Percentiles rank a stretch among this genome's conserved stretches.
phyloP scores from a whole-genome alignment of 2,329 filamentous ascomycete species.

The Metarhizium robertsii region DNA sequence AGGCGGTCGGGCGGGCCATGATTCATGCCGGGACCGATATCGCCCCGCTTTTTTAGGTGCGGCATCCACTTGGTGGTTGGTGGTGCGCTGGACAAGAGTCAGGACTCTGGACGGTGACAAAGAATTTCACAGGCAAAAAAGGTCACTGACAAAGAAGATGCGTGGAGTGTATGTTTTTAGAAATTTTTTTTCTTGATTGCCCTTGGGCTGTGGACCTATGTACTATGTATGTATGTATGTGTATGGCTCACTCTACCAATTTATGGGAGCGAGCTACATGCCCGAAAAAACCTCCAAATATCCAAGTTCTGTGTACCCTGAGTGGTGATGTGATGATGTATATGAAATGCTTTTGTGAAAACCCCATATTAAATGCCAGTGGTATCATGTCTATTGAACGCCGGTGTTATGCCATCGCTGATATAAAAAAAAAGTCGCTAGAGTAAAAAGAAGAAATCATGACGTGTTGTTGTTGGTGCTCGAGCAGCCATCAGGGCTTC shows the following conservation, averaged over 20 bases:
- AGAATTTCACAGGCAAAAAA: too few species aligned
- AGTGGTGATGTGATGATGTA: conserved; percentile 9
- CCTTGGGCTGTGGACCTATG: background rate
- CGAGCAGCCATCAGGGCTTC: background rate
- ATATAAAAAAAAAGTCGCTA: conserved; percentile 7
- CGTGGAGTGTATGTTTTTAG: background rate
- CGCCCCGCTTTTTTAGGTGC: conserved; percentile 2
- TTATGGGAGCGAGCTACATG: background rate
- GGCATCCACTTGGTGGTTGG: too few species aligned
- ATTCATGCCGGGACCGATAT: conserved; percentile 1
- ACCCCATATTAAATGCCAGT: conserved; percentile 12
- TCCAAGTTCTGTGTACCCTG: conserved; percentile 5
- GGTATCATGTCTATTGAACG: conserved; percentile 20
- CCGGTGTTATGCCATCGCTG: conserved; percentile 20
- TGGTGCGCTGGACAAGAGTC: too few species aligned
- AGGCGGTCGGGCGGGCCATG: background rate
- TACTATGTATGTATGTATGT: background rate
- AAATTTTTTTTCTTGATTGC: conserved; percentile 5
- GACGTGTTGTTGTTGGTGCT: background rate
- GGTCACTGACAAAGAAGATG: background rate
- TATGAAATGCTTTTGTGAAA: conserved; percentile 2
- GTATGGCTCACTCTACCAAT: background rate
- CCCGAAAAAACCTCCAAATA: background rate
- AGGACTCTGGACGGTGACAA: too few species aligned
- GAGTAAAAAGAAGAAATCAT: conserved; percentile 1